Evolutionary conservation across 208 protist species (phyloP).

Genomic region (Novymonas esmeraldas): DNA sequence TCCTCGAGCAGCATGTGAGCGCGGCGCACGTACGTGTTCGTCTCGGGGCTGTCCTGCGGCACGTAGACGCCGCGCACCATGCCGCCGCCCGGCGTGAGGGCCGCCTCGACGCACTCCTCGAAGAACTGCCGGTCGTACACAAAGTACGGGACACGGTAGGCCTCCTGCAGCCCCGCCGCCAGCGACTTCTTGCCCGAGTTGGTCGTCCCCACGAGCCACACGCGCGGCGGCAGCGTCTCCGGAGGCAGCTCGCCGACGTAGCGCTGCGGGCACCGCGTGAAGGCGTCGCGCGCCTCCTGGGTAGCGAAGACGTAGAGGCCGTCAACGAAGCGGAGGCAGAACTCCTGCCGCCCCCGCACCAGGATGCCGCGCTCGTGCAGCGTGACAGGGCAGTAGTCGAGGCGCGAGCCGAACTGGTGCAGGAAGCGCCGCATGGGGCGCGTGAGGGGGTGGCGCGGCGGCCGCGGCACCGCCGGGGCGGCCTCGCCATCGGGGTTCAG

Average conservation of each 20-base stretch:
- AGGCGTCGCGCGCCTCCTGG: slow-evolving; percentile 53
- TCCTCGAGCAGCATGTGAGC: slow-evolving; percentile 59
- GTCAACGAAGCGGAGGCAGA: slow-evolving; percentile 56
- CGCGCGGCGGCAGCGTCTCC: slow-evolving; percentile 58
- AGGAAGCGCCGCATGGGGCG: slow-evolving; percentile 61
- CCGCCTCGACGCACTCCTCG: slow-evolving; percentile 73
- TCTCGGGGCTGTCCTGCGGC: slow-evolving; percentile 31
- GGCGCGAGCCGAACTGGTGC: slow-evolving; percentile 78
- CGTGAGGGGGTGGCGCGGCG: slow-evolving; percentile 40
- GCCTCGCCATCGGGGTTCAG: slow-evolving; percentile 46
- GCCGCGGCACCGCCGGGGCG: background rate
- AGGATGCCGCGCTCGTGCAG: slow-evolving; percentile 70
- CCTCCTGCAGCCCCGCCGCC: slow-evolving; percentile 43
- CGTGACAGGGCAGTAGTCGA: slow-evolving; percentile 89
- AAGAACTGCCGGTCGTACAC: slow-evolving; percentile 75
- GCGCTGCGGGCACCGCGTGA: slow-evolving; percentile 68
- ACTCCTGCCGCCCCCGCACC: slow-evolving; percentile 63
- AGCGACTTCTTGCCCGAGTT: slow-evolving; percentile 80
- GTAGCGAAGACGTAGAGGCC: slow-evolving; percentile 84
- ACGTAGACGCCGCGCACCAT: slow-evolving; percentile 72
- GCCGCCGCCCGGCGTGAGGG: slow-evolving; percentile 46
- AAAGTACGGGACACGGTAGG: slow-evolving; percentile 76
- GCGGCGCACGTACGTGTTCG: slow-evolving; percentile 53
- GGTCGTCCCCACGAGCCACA: slow-evolving; percentile 81
- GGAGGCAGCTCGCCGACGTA: slow-evolving; percentile 55